These are phyloP conservation scores for Erodium moschatum DNA, from an alignment of 441 rosid genomes.

Conservation along the genomic window DNA sequence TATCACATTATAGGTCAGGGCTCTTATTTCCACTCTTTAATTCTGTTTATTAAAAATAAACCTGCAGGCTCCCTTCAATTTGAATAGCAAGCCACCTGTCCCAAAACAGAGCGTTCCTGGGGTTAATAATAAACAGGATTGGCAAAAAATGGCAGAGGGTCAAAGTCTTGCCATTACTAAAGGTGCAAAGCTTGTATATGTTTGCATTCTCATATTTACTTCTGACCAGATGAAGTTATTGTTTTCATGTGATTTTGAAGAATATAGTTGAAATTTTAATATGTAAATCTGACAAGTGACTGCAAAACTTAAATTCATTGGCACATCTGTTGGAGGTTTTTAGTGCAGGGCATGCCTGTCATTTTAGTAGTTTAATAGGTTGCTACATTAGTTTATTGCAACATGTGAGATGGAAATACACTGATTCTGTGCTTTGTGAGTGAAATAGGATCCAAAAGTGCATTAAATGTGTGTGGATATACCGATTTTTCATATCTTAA, in stretches of 20 bases:
- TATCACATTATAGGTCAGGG: background rate
- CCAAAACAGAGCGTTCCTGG: slow-evolving; percentile 25
- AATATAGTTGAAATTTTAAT: background rate
- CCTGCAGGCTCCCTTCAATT: slow-evolving; percentile 23
- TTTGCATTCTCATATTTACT: background rate
- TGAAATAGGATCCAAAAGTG: background rate
- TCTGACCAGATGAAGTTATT: background rate
- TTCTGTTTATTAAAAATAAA: background rate
- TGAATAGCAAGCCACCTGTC: slow-evolving; percentile 18
- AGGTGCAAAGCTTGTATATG: slow-evolving; percentile 24
- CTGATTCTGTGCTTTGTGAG: background rate
- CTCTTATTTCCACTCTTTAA: background rate
- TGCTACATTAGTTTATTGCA: background rate
- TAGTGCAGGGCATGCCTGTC: background rate
- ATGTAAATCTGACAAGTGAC: background rate
- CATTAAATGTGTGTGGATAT: background rate
- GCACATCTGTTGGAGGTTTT: background rate
- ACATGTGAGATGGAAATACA: background rate
- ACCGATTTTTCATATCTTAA: too few relatives aligned
- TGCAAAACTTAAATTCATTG: background rate
- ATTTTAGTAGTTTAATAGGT: background rate
- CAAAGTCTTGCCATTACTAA: slow-evolving; percentile 26
- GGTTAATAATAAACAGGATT: slow-evolving; percentile 31
- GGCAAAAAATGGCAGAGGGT: slow-evolving; percentile 32
- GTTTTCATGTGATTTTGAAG: background rate